phyloP scores from a whole-genome alignment of 2,329 filamentous ascomycete genomes.

The Pyricularia grisea region DNA sequence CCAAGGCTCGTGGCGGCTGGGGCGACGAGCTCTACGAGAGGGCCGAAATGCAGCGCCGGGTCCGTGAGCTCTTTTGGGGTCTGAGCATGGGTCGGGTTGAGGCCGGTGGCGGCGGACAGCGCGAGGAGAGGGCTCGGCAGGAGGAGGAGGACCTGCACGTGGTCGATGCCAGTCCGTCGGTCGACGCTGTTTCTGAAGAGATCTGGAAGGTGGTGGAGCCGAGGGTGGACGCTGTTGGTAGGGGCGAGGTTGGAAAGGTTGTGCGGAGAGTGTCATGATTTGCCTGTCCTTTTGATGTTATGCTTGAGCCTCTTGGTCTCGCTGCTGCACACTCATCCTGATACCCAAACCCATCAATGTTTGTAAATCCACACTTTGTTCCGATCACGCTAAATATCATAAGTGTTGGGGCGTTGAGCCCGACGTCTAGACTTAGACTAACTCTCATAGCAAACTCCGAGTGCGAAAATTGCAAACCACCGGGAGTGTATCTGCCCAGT shows the following conservation, averaged over 20 bases:
- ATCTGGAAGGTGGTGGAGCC: conserved; percentile 42
- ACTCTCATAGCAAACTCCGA: background rate
- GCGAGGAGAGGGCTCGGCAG: conserved; percentile 30
- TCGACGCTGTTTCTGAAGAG: conserved; percentile 46
- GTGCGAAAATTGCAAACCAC: background rate
- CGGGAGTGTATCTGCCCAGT: background rate
- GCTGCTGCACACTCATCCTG: background rate
- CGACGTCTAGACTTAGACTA: background rate
- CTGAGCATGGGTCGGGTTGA: conserved; percentile 36
- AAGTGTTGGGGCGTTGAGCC: conserved; percentile 3
- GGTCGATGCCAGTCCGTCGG: conserved; percentile 41
- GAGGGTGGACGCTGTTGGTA: conserved; percentile 38
- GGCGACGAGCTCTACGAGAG: conserved; percentile 86
- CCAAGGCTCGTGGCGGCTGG: conserved; percentile 72
- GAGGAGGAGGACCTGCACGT: conserved; percentile 45
- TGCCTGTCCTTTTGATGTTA: background rate
- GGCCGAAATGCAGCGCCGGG: conserved; percentile 69
- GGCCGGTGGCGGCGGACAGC: conserved; percentile 12
- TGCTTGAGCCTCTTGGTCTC: background rate
- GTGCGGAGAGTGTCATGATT: conserved; percentile 33
- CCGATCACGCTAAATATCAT: background rate
- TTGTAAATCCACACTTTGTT: background rate
- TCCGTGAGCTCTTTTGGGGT: conserved; percentile 63
- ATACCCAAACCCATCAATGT: background rate
- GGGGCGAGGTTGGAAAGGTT: conserved; percentile 34